Base-by-base conservation (phyloP, 1,284 basidiomycete species). In the Ceratobasidium sp. region DNA sequence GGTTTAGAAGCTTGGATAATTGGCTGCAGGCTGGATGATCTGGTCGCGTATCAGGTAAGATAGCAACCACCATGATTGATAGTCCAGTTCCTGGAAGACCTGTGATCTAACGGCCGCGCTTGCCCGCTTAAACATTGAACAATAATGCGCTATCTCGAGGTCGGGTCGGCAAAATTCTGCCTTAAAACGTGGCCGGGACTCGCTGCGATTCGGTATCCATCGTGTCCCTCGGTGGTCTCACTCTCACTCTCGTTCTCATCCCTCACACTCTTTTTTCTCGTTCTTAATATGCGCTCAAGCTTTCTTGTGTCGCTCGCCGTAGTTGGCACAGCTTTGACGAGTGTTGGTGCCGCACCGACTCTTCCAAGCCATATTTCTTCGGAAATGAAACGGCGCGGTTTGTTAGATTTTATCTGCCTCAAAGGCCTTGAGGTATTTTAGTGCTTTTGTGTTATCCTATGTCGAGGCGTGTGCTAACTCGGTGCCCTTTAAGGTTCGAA, bases 51-150 rank as follows among this genome's bases (percentile, higher is more conserved):
- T 52, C 23, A 42, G 3, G 17, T 52, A 3, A n/a, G n/a, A n/a
- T n/a, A n/a, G n/a, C n/a, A n/a, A n/a, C n/a, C n/a, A n/a, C n/a
- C n/a, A n/a, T n/a, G n/a, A n/a, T n/a, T n/a, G n/a, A n/a, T 38
- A 44, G 38, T 48, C 65, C 26, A 26, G 65, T 67, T 67, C 65
- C 65, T 67, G 65, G 65, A 67, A 67, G 46, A 67, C 65, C 15
- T 2, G 33, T 13, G 26, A 28, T 23, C 64, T 66, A 66, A 66
- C 42, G 64, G 64, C 64, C 64, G 65, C 48, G 2, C 17, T 28
- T 33, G 44, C 12, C 48, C 44, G 71, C 56, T 26, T 74, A 65
- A 74, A 64, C 28, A 1, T 64, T 74, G 5, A 26, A 1, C 46
- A 61, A 33, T 42, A 44, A 20, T n/a, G n/a, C 40, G 48, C 61